phyloP scores from a whole-genome alignment of 495 filamentous ascomycete genomes.

The Bathelium albidoporum region DNA sequence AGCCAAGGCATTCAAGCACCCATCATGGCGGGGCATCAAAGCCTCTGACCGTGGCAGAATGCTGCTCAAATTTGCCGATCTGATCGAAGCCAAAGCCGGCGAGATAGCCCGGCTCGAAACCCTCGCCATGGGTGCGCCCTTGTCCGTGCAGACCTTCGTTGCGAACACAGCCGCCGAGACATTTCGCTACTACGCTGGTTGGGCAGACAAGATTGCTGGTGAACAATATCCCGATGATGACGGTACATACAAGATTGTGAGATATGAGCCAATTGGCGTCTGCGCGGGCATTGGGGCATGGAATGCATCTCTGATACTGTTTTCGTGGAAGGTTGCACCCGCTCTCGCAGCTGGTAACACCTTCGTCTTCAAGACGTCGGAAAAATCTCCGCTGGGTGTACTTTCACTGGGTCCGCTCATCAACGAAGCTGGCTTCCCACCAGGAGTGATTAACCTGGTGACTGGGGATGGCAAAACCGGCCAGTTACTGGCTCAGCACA shows the following conservation, averaged over 20 bases:
- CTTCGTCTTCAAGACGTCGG: slow-evolving; percentile 30
- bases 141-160: slow-evolving; percentile 11
- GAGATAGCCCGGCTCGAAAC: slow-evolving; percentile 17
- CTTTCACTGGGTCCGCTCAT: slow-evolving; percentile 22
- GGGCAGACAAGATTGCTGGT: slow-evolving; percentile 17
- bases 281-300: slow-evolving; percentile 31
- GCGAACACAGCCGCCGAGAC: slow-evolving; percentile 7
- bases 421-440: slow-evolving; percentile 31
- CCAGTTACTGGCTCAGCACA: slow-evolving; percentile 26
- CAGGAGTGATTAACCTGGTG: slow-evolving; percentile 30
- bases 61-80: slow-evolving; percentile 32
- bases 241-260: slow-evolving; percentile 32
- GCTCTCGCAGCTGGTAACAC: slow-evolving; percentile 29
- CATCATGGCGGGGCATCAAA: slow-evolving; percentile 23
- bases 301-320: slow-evolving; percentile 24
- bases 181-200: slow-evolving; percentile 21
- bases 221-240: slow-evolving; percentile 20
- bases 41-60: slow-evolving; percentile 25
- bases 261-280: slow-evolving; percentile 31
- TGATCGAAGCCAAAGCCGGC: slow-evolving; percentile 32
- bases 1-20: slow-evolving; percentile 22
- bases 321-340: slow-evolving; percentile 27
- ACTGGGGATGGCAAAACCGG: slow-evolving; percentile 26
- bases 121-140: slow-evolving; percentile 17
- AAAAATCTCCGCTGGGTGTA: slow-evolving; percentile 26